Conservation (phyloP, 2,329 filamentous ascomycete genomes). For the Aspergillus hortae region DNA sequence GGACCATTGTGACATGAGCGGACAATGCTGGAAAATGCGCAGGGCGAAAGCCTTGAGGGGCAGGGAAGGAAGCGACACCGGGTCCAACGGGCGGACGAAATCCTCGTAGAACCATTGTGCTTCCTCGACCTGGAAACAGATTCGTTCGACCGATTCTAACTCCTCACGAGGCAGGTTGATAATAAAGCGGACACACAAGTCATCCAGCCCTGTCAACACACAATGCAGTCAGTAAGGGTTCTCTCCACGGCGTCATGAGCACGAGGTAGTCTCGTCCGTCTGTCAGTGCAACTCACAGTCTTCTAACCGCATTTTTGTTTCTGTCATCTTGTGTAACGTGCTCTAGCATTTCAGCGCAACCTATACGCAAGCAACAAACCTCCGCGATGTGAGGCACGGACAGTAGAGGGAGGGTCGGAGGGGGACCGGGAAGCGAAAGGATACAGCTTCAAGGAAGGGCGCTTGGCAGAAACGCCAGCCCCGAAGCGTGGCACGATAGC, state of each 20-base stretch:
- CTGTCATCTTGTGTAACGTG: conserved; percentile 64
- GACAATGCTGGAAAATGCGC: conserved; percentile 90
- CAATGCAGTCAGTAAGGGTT: conserved; percentile 20
- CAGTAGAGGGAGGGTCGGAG: conserved; percentile 15
- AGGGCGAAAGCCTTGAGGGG: conserved; percentile 80
- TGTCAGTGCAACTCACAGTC: conserved; percentile 63
- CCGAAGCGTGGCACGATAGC: conserved; percentile 18
- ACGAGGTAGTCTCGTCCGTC: not conserved
- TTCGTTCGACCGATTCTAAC: conserved; percentile 81
- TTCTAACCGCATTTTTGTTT: conserved; percentile 79
- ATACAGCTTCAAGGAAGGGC: conserved; percentile 26
- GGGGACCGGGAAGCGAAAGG: conserved; percentile 14
- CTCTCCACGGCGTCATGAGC: not conserved
- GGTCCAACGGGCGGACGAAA: conserved; percentile 88
- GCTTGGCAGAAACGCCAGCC: conserved; percentile 23
- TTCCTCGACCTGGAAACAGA: conserved; percentile 98
- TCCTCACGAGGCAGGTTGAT: conserved; percentile 94
- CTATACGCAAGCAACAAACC: conserved; percentile 18
- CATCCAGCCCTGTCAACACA: conserved; percentile 73
- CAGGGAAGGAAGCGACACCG: conserved; percentile 73
- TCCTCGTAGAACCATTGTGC: conserved; percentile 99
- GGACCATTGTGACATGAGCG: conserved; percentile 77
- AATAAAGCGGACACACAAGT: conserved; percentile 95
- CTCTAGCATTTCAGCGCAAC: conserved; percentile 57
- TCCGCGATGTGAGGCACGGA: conserved; percentile 19